Evolutionary conservation across 1,139 yeast genomes (phyloP).

Genomic region (Sugiyamaella neomexicana): DNA sequence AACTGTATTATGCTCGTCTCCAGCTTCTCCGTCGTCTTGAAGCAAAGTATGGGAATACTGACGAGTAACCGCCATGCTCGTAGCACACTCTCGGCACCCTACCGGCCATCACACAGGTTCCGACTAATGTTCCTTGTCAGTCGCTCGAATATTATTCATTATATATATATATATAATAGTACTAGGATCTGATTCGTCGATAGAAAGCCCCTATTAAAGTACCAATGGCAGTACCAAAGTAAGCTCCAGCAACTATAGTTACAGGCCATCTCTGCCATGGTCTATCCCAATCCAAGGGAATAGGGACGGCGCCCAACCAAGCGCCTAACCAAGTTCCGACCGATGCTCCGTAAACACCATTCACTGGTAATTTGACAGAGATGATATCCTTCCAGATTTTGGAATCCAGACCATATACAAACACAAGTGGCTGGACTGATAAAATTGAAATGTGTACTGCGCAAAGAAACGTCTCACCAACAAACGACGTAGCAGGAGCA

Average conservation of each 20-base stretch:
- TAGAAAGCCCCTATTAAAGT: constrained; percentile 34
- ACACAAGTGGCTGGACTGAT: constrained; percentile 62
- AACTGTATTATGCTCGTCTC: constrained; percentile 57
- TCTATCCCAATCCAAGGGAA: constrained; percentile 97
- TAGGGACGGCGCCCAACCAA: constrained; percentile 92
- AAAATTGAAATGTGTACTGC: constrained; percentile 66
- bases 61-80: not conserved
- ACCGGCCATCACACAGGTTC: too few relatives aligned
- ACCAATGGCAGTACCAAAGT: constrained; percentile 69
- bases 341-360: constrained; percentile 42
- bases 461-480: constrained; percentile 61
- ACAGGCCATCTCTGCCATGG: constrained; percentile 99
- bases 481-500: constrained; percentile 67
- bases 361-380: constrained; percentile 38
- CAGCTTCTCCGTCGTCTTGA: constrained; percentile 61
- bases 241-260: constrained; percentile 79
- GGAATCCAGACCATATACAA: constrained; percentile 58
- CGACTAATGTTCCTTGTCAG: not conserved
- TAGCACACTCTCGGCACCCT: too few relatives aligned
- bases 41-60: constrained; percentile 21
- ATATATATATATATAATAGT: too few relatives aligned
- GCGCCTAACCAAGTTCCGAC: constrained; percentile 67
- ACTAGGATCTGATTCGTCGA: constrained; percentile 2
- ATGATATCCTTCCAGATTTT: constrained; percentile 47
- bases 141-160: too few relatives aligned